A percentile compares a stretch with the other conserved stretches of the same genome.
phyloP scores from a whole-genome alignment of 495 filamentous ascomycete species.

The Aspergillus taichungensis region DNA sequence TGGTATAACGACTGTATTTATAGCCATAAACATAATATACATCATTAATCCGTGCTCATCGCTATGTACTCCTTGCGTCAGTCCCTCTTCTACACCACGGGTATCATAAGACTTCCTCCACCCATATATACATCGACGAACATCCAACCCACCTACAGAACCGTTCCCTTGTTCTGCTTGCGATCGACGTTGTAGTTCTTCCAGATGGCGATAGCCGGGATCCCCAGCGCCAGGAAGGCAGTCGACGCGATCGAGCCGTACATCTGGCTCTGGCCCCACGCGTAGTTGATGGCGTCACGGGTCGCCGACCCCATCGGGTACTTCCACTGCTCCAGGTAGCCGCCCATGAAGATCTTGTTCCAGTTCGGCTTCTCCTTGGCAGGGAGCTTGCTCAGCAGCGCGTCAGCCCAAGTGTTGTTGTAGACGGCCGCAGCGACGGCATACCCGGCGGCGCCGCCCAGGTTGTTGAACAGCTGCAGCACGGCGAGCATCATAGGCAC shows the following conservation, averaged over 20 bases:
- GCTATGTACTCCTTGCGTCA: too few relatives aligned
- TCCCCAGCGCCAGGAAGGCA: constrained; percentile 24
- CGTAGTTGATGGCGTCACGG: constrained; percentile 45
- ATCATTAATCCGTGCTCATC: too few relatives aligned
- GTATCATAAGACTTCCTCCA: too few relatives aligned
- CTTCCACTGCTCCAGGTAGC: constrained; percentile 39
- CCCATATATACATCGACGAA: neutral
- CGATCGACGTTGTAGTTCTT: constrained; percentile 37
- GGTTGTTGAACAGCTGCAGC: constrained; percentile 47
- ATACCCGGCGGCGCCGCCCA: constrained; percentile 58
- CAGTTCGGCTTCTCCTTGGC: constrained; percentile 37
- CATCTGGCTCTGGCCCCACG: constrained; percentile 54
- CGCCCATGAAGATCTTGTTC: constrained; percentile 37
- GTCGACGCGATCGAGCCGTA: constrained; percentile 49
- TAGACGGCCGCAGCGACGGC: constrained; percentile 61
- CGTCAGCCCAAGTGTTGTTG: constrained; percentile 51
- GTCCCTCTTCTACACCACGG: too few relatives aligned
- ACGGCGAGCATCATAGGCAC: constrained; percentile 59
- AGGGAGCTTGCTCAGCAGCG: constrained; percentile 35
- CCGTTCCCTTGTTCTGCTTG: constrained; percentile 39
- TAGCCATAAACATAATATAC: too few relatives aligned
- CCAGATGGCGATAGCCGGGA: constrained; percentile 34
- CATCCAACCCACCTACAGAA: constrained; percentile 14
- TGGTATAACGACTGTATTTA: too few relatives aligned
- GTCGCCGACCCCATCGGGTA: constrained; percentile 45